Evolutionary conservation across 106 monocot genomes (phyloP).

Genomic region (Dendrobium catenatum): DNA sequence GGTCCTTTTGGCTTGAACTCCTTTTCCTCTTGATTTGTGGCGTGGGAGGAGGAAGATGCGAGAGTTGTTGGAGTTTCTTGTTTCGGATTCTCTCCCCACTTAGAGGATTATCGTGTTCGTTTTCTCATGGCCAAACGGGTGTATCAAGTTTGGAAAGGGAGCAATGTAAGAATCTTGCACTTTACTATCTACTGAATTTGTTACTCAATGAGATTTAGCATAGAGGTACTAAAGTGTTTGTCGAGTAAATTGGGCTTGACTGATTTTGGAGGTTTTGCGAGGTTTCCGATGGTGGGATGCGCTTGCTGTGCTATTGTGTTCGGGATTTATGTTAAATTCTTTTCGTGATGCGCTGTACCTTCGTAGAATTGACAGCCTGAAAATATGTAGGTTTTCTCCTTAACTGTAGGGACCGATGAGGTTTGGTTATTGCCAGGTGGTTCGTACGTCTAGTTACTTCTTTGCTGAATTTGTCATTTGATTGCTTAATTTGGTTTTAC

Average conservation of each 20-base stretch:
- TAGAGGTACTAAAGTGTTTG: background rate
- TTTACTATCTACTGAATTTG: background rate
- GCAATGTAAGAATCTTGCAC: slow-evolving; percentile 25
- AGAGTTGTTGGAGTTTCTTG: background rate
- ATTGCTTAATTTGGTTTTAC: background rate
- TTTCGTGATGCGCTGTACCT: background rate
- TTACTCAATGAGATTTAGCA: background rate
- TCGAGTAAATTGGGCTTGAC: background rate
- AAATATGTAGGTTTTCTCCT: slow-evolving; percentile 2
- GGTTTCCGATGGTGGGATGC: background rate
- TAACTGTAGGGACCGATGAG: background rate
- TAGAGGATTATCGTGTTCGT: background rate
- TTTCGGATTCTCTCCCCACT: slow-evolving; percentile 2
- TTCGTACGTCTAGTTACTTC: background rate
- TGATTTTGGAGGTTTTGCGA: background rate
- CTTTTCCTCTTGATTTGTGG: background rate
- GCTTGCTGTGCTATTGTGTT: background rate
- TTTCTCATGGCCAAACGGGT: slow-evolving; percentile 23
- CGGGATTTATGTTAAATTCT: background rate
- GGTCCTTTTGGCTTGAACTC: background rate
- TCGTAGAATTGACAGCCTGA: background rate
- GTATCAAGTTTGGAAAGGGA: slow-evolving; percentile 35
- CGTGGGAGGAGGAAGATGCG: slow-evolving; percentile 5
- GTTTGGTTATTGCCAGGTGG: background rate
- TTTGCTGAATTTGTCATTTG: background rate